A percentile compares a stretch with the other conserved stretches of the same genome.
Conservation (phyloP, 2,329 filamentous ascomycete species). For the Penicillium sp. region DNA sequence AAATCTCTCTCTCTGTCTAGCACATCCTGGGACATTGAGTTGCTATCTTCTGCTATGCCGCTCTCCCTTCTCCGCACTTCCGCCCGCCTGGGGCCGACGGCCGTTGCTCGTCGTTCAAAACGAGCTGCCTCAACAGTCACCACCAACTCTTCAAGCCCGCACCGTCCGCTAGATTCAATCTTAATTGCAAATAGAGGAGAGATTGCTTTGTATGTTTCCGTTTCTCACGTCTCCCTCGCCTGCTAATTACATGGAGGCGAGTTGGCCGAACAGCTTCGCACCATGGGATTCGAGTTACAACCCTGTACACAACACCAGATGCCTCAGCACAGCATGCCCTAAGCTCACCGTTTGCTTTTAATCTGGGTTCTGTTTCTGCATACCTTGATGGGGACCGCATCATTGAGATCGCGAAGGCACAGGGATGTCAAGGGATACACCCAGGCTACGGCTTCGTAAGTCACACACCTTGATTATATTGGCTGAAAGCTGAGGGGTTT, state of each 20-base stretch:
- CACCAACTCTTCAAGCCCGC: constrained; percentile 27
- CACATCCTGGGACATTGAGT: constrained; percentile 17
- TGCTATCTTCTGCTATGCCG: constrained; percentile 33
- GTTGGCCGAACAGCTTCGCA: constrained; percentile 86
- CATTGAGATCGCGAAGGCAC: constrained; percentile 81
- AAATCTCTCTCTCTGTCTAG: background rate
- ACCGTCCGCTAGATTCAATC: constrained; percentile 69
- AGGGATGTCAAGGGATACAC: constrained; percentile 89
- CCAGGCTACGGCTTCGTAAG: constrained; percentile 87
- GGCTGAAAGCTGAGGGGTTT: constrained; percentile 6
- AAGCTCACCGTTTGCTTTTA: constrained; percentile 80
- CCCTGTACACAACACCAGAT: constrained; percentile 93
- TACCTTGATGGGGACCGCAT: constrained; percentile 96
- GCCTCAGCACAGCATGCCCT: constrained; percentile 84
- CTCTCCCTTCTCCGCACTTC: constrained; percentile 48
- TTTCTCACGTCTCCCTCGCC: background rate
- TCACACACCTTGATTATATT: constrained; percentile 6
- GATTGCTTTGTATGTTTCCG: constrained; percentile 72
- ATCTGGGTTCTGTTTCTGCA: constrained; percentile 79
- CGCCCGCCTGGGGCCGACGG: constrained; percentile 39
- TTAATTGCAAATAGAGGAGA: constrained; percentile 97
- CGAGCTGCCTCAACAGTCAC: constrained; percentile 38
- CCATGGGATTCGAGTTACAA: constrained; percentile 90
- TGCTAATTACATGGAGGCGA: constrained; percentile 54
- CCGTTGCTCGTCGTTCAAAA: constrained; percentile 32